A percentile compares a stretch with the other conserved stretches of the same genome.
phyloP scores from a whole-genome alignment of 1,284 basidiomycete genomes.

The Naganishia cerealis region DNA sequence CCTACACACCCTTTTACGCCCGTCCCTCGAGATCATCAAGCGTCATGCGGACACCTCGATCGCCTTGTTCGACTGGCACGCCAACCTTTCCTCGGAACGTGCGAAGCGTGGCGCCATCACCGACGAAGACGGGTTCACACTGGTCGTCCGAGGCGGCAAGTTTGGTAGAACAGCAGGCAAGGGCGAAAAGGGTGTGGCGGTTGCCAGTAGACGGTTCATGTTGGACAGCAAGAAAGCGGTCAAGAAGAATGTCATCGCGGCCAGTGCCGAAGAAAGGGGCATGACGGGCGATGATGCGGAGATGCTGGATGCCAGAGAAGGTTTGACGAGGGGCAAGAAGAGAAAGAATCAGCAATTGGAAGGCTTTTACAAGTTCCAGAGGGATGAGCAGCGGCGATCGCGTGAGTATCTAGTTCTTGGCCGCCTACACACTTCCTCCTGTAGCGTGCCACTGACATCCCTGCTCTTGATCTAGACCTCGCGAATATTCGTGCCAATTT shows the following conservation, averaged over 20 bases:
- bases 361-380: conserved; percentile 81
- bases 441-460: conserved; percentile 12
- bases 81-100: conserved; percentile 54
- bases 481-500: conserved; percentile 76
- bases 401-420: conserved; percentile 58
- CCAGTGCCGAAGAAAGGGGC: conserved; percentile 38
- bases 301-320: conserved; percentile 46
- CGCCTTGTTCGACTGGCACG: conserved; percentile 69
- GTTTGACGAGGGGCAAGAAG: conserved; percentile 54
- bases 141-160: conserved; percentile 80
- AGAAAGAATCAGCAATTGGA: conserved; percentile 62
- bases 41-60: conserved; percentile 74
- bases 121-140: conserved; percentile 87
- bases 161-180: conserved; percentile 82
- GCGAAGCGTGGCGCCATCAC: conserved; percentile 69
- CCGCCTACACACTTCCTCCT: neutral
- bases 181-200: conserved; percentile 73
- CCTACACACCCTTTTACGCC: conserved; percentile 66
- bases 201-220: conserved; percentile 73
- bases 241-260: conserved; percentile 33
- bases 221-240: conserved; percentile 52
- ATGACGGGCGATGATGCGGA: conserved; percentile 59
- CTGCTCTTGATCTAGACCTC: conserved; percentile 58
- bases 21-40: conserved; percentile 68
- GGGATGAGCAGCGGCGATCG: conserved; percentile 78